These are phyloP conservation scores for Entonaema liquescens DNA, from an alignment of 495 filamentous ascomycete genomes.

Conservation along the genomic window DNA sequence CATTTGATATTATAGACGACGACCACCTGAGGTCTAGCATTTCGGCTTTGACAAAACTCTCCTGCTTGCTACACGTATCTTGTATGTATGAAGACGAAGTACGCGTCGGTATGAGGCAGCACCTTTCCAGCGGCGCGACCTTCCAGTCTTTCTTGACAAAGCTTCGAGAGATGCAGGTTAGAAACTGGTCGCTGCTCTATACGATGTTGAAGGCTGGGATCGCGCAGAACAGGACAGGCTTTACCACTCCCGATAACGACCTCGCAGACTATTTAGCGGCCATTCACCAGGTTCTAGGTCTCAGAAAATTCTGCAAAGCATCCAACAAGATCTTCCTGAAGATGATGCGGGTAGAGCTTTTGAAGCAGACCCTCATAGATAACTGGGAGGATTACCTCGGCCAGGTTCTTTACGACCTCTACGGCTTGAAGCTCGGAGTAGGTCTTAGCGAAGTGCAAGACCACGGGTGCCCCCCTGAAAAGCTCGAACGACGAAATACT, in stretches of 20 bases:
- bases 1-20: slow-evolving; percentile 85
- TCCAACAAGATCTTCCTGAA: slow-evolving; percentile 87
- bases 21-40: slow-evolving; percentile 75
- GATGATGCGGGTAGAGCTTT: slow-evolving; percentile 82
- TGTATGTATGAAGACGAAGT: slow-evolving; percentile 84
- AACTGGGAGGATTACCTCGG: slow-evolving; percentile 81
- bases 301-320: slow-evolving; percentile 85
- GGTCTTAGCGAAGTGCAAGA: slow-evolving; percentile 73
- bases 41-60: slow-evolving; percentile 69
- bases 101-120: slow-evolving; percentile 69
- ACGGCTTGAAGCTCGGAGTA: slow-evolving; percentile 81
- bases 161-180: slow-evolving; percentile 88
- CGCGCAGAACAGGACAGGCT: slow-evolving; percentile 67
- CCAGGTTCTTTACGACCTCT: slow-evolving; percentile 88
- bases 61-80: slow-evolving; percentile 77
- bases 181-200: slow-evolving; percentile 82
- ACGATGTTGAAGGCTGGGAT: slow-evolving; percentile 79
- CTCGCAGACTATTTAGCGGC: slow-evolving; percentile 76
- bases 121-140: slow-evolving; percentile 46
- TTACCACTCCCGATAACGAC: slow-evolving; percentile 71
- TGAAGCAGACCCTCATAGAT: slow-evolving; percentile 68
- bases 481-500: slow-evolving; percentile 78
- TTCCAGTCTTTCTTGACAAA: slow-evolving; percentile 70
- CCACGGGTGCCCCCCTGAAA: slow-evolving; percentile 77
- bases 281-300: slow-evolving; percentile 85